phyloP scores from a whole-genome alignment of 2,329 filamentous ascomycete genomes.

The Aspergillus costaricaensis region DNA sequence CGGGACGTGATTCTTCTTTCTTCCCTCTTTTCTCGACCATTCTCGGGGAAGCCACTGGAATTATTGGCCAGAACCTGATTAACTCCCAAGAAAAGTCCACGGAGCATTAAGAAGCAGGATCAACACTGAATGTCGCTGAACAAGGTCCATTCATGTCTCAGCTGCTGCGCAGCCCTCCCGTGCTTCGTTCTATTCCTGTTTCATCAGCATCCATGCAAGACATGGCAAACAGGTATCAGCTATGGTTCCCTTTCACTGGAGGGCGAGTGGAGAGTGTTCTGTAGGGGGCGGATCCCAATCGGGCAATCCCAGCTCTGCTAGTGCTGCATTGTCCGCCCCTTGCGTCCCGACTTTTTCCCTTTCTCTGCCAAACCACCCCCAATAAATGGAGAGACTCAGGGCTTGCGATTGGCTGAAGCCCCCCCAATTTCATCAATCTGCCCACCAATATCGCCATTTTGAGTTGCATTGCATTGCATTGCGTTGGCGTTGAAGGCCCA shows the following conservation, averaged over 20 bases:
- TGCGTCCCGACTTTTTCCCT: conserved; percentile 18
- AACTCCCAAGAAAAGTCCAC: background rate
- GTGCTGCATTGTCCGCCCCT: conserved; percentile 18
- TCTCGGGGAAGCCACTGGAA: conserved; percentile 1
- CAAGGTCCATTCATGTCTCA: conserved; percentile 19
- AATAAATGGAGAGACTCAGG: conserved; percentile 13
- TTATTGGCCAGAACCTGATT: background rate
- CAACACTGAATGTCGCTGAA: conserved; percentile 10
- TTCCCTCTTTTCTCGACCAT: background rate
- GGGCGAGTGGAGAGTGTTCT: conserved; percentile 7
- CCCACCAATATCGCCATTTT: conserved; percentile 20
- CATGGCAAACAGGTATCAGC: conserved; percentile 17
- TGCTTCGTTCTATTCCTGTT: conserved; percentile 19
- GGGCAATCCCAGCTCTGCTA: conserved; percentile 9
- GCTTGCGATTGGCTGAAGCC: conserved; percentile 4
- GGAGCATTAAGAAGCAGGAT: conserved; percentile 16
- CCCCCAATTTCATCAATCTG: conserved; percentile 17
- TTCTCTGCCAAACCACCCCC: conserved; percentile 8
- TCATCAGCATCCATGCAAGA: conserved; percentile 19
- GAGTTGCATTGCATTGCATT: conserved; percentile 30
- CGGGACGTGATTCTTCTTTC: background rate
- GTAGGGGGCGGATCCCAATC: conserved; percentile 13
- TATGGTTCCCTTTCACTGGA: conserved; percentile 7
- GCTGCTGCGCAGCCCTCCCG: conserved; percentile 11
- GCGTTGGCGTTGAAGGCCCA: conserved; percentile 18